These are phyloP conservation scores for Salix udensis DNA, from an alignment of 345 rosid species.

Conservation along the genomic window DNA sequence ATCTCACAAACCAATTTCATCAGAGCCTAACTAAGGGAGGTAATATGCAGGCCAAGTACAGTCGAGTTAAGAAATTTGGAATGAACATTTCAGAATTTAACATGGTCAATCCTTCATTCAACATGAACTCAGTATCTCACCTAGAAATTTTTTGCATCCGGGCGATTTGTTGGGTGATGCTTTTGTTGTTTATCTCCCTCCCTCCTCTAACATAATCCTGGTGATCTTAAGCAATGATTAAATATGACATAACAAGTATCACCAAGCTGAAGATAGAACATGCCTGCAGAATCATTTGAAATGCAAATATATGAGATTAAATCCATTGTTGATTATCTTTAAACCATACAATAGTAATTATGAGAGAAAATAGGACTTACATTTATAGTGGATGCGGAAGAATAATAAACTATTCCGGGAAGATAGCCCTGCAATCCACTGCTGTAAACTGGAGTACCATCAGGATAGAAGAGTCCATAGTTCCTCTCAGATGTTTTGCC, in stretches of 20 bases:
- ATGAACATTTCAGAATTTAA: neutral
- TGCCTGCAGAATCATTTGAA: conserved; percentile 35
- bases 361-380: conserved; percentile 29
- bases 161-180: neutral
- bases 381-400: conserved; percentile 37
- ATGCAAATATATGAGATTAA: conserved; percentile 12
- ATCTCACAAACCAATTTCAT: neutral
- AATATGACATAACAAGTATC: conserved; percentile 22
- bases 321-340: neutral
- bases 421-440: conserved; percentile 63
- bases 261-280: conserved; percentile 29
- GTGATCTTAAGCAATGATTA: conserved; percentile 13
- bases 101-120: neutral
- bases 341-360: neutral
- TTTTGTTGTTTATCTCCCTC: neutral
- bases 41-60: neutral
- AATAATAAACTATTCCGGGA: conserved; percentile 40
- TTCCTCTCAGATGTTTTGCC: conserved; percentile 91
- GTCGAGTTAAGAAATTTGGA: neutral
- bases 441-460: conserved; percentile 77
- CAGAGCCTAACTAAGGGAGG: neutral
- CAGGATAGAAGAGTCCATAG: conserved; percentile 77
- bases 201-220: neutral
- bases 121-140: conserved; percentile 34
- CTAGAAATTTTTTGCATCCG: conserved; percentile 7